Percentiles rank a stretch among this genome's conserved stretches.
phyloP scores from a whole-genome alignment of 331 rosid species.

The Spiraea crenata region DNA sequence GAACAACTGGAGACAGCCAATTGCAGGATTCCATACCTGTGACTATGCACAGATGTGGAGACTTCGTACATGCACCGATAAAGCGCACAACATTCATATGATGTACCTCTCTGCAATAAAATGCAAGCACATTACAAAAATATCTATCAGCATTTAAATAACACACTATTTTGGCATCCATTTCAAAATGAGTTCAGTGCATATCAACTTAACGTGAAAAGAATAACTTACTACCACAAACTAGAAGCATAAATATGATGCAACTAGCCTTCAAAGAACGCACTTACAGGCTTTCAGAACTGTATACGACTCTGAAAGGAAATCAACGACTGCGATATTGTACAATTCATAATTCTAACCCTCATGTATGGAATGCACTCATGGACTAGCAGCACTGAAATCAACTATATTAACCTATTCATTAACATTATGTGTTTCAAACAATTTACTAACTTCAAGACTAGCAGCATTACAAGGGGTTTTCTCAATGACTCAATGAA shows the following conservation, averaged over 20 bases:
- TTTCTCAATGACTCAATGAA: neutral
- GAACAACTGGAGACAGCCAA: slow-evolving; percentile 12
- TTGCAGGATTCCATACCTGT: slow-evolving; percentile 56
- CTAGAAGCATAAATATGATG: neutral
- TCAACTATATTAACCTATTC: neutral
- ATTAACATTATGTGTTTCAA: neutral
- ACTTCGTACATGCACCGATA: slow-evolving; percentile 87
- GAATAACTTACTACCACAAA: neutral
- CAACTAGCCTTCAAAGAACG: neutral
- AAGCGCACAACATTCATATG: slow-evolving; percentile 92
- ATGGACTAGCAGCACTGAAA: neutral
- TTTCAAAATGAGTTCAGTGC: neutral
- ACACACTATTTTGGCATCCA: neutral
- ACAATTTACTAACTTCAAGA: neutral
- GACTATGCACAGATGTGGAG: slow-evolving; percentile 85
- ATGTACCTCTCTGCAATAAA: slow-evolving; percentile 78
- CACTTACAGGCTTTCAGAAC: neutral
- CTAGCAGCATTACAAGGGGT: neutral
- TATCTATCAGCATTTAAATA: neutral
- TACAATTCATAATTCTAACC: too few species aligned
- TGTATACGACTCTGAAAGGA: neutral
- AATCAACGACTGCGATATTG: neutral
- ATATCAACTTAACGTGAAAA: neutral
- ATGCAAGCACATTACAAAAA: neutral
- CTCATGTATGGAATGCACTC: neutral